Conservation (phyloP, 2,329 filamentous ascomycete species). For the Paracamarosporium sp. region DNA sequence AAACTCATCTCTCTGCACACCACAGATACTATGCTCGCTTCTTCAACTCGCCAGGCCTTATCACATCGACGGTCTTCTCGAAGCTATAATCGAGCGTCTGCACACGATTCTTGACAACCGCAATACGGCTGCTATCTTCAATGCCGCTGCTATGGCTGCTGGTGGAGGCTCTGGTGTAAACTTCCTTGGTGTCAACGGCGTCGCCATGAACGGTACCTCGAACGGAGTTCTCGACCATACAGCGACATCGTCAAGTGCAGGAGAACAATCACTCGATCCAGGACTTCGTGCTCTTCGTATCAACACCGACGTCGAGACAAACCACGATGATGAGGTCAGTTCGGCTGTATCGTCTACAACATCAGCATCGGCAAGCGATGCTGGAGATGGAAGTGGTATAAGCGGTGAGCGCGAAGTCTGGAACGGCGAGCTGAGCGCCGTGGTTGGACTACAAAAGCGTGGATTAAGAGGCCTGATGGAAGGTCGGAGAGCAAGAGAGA, state of each 20-base stretch:
- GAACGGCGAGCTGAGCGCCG: slow-evolving; percentile 81
- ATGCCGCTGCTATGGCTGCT: slow-evolving; percentile 96
- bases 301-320: slow-evolving; percentile 54
- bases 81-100: slow-evolving; percentile 89
- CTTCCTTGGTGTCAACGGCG: slow-evolving; percentile 52
- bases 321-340: slow-evolving; percentile 43
- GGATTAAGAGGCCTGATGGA: slow-evolving; percentile 94
- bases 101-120: slow-evolving; percentile 89
- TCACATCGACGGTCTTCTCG: slow-evolving; percentile 87
- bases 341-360: slow-evolving; percentile 39
- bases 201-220: slow-evolving; percentile 31
- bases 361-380: slow-evolving; percentile 41
- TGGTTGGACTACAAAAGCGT: slow-evolving; percentile 94
- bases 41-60: slow-evolving; percentile 94
- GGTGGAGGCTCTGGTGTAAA: slow-evolving; percentile 87
- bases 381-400: slow-evolving; percentile 40
- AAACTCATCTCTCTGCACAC: slow-evolving; percentile 81
- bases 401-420: slow-evolving; percentile 70
- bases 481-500: slow-evolving; percentile 81
- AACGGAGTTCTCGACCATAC: slow-evolving; percentile 25
- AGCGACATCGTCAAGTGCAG: slow-evolving; percentile 10
- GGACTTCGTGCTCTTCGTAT: slow-evolving; percentile 53
- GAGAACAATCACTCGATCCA: slow-evolving; percentile 39
- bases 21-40: slow-evolving; percentile 93
- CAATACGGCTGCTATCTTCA: slow-evolving; percentile 96